phyloP scores from a whole-genome alignment of 2,329 filamentous ascomycete genomes.

The Aspergillus hortae region DNA sequence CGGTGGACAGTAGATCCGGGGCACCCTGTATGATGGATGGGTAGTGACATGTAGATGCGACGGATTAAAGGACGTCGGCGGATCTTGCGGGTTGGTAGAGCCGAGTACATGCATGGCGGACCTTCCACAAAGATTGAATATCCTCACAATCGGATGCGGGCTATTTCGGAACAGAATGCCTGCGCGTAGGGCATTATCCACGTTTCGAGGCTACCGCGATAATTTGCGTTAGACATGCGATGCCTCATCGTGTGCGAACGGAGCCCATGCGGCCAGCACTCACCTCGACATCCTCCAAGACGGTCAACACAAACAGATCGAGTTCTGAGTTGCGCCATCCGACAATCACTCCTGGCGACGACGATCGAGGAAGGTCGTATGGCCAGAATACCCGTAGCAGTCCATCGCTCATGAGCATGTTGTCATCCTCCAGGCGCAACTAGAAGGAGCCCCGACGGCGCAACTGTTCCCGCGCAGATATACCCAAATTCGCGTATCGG shows the following conservation, averaged over 20 bases:
- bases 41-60: constrained; percentile 65
- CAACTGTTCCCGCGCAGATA: constrained; percentile 93
- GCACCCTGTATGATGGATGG: constrained; percentile 52
- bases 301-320: constrained; percentile 84
- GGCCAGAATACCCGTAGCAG: constrained; percentile 99
- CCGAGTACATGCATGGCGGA: constrained; percentile 82
- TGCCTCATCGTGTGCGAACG: constrained; percentile 1
- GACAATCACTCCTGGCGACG: constrained; percentile 78
- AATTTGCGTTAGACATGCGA: constrained; percentile 1
- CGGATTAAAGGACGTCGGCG: constrained; percentile 55
- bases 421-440: constrained; percentile 48
- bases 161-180: constrained; percentile 81
- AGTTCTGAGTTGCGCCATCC: constrained; percentile 92
- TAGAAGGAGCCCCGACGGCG: constrained; percentile 92
- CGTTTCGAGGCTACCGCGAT: constrained; percentile 61
- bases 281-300: constrained; percentile 89
- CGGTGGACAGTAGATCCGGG: constrained; percentile 65
- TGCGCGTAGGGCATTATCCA: constrained; percentile 81
- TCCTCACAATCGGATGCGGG: constrained; percentile 72
- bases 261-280: constrained; percentile 25
- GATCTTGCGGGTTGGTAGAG: constrained; percentile 63
- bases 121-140: constrained; percentile 81
- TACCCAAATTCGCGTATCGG: constrained; percentile 69
- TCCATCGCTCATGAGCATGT: constrained; percentile 68
- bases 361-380: constrained; percentile 70